phyloP scores from a whole-genome alignment of 352 stramenopile genomes.

The Globisporangium rhizosaccharum region DNA sequence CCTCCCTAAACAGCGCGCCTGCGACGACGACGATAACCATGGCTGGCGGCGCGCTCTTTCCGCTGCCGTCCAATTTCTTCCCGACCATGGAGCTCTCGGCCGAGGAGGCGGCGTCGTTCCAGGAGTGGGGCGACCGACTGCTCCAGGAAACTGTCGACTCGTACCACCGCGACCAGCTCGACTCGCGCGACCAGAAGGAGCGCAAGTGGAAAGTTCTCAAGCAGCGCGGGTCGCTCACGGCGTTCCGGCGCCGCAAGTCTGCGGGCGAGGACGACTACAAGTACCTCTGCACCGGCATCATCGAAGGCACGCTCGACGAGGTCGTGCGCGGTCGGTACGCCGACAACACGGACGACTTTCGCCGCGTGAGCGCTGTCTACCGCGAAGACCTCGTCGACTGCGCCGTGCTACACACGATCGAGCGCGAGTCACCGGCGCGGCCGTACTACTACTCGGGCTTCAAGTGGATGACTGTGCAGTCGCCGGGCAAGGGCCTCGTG shows the following conservation, averaged over 20 bases:
- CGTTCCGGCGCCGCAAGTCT: constrained; percentile 50
- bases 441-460: constrained; percentile 76
- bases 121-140: constrained; percentile 57
- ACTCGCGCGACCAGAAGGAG: constrained; percentile 52
- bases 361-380: constrained; percentile 67
- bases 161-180: constrained; percentile 63
- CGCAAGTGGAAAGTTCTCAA: constrained; percentile 74
- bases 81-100: constrained; percentile 37
- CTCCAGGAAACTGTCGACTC: constrained; percentile 63
- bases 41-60: constrained; percentile 31
- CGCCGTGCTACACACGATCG: constrained; percentile 61
- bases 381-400: constrained; percentile 75
- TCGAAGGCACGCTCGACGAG: constrained; percentile 68
- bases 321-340: constrained; percentile 74
- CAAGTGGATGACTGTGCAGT: constrained; percentile 80
- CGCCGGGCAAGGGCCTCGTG: constrained; percentile 58
- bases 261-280: constrained; percentile 44
- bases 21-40: constrained; percentile 2
- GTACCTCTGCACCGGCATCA: constrained; percentile 55
- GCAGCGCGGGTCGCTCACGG: constrained; percentile 46
- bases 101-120: constrained; percentile 45
- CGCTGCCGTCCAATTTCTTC: constrained; percentile 59
- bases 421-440: constrained; percentile 32
- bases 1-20: no score
- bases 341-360: constrained; percentile 62